These are phyloP conservation scores for Phytopythium vexans DNA, from an alignment of 352 stramenopile species.

Conservation along the genomic window DNA sequence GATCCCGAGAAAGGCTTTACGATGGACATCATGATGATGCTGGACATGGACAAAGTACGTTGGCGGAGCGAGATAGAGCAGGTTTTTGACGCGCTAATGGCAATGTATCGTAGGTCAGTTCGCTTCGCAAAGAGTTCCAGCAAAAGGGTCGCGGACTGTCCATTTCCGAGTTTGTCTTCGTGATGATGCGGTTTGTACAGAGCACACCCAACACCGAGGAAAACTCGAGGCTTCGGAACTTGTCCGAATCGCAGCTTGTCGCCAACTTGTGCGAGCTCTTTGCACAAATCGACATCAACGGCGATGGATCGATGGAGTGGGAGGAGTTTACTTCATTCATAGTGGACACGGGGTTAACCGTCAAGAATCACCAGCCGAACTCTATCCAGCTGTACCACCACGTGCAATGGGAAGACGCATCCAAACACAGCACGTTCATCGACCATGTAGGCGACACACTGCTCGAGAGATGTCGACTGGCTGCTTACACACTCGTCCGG, in stretches of 20 bases:
- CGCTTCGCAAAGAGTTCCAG: constrained; percentile 83
- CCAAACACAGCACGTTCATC: constrained; percentile 84
- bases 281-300: constrained; percentile 90
- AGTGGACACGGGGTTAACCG: constrained; percentile 81
- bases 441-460: constrained; percentile 61
- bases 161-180: constrained; percentile 83
- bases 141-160: constrained; percentile 76
- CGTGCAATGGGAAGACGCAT: constrained; percentile 74
- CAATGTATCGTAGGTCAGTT: constrained; percentile 40
- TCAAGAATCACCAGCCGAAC: constrained; percentile 82
- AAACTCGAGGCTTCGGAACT: constrained; percentile 59
- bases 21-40: constrained; percentile 93
- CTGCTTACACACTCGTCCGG: neutral
- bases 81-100: constrained; percentile 1
- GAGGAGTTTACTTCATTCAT: constrained; percentile 92
- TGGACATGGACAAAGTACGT: constrained; percentile 81
- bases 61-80: neutral
- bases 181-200: constrained; percentile 84
- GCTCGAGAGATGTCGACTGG: too few relatives aligned
- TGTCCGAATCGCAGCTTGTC: constrained; percentile 76
- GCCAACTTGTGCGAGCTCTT: constrained; percentile 89
- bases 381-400: constrained; percentile 87
- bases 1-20: constrained; percentile 83
- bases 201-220: constrained; percentile 43
- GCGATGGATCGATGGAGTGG: constrained; percentile 90